A percentile compares a stretch with the other conserved stretches of the same genome.
Evolutionary conservation across 2,329 filamentous ascomycete species (phyloP).

Genomic region (Fusarium palustre): DNA sequence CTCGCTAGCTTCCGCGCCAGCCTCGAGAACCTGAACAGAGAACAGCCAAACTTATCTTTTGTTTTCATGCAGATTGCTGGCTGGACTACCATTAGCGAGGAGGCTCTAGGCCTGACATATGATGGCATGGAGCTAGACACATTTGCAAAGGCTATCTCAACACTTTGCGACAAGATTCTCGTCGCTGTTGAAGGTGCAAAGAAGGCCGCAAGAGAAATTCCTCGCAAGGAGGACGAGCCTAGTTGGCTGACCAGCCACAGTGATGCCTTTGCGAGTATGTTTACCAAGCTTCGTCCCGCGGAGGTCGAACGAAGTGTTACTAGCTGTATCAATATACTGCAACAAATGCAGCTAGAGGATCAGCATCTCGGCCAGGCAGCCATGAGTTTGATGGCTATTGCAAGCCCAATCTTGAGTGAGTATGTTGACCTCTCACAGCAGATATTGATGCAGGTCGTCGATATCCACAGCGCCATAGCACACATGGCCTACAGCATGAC

Average conservation of each 20-base stretch:
- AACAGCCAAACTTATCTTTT: slow-evolving; percentile 71
- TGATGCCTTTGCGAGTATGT: slow-evolving; percentile 62
- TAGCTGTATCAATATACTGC: slow-evolving; percentile 54
- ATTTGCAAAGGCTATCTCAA: slow-evolving; percentile 70
- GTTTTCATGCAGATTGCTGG: slow-evolving; percentile 72
- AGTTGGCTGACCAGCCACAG: slow-evolving; percentile 58
- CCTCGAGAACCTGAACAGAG: slow-evolving; percentile 55
- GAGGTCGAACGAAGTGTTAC: slow-evolving; percentile 62
- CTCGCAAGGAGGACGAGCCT: slow-evolving; percentile 51
- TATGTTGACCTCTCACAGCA: slow-evolving; percentile 73
- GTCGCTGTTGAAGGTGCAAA: slow-evolving; percentile 81
- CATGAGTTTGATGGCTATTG: slow-evolving; percentile 50
- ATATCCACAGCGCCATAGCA: slow-evolving; percentile 76
- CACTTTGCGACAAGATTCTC: slow-evolving; percentile 78
- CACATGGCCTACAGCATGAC: slow-evolving; percentile 81
- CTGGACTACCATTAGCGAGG: slow-evolving; percentile 65
- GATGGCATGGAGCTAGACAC: slow-evolving; percentile 49
- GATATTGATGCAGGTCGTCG: slow-evolving; percentile 67
- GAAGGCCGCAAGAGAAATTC: slow-evolving; percentile 61
- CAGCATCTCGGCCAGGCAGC: slow-evolving; percentile 46
- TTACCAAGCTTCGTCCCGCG: slow-evolving; percentile 69
- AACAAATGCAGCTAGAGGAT: slow-evolving; percentile 49
- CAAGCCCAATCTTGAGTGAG: slow-evolving; percentile 77
- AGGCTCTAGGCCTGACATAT: slow-evolving; percentile 19
- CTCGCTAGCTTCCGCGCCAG: slow-evolving; percentile 54